A percentile compares a stretch with the other conserved stretches of the same genome.
phyloP scores from a whole-genome alignment of 192 early-diverging fungal species.

The Cetraspora pellucida region DNA sequence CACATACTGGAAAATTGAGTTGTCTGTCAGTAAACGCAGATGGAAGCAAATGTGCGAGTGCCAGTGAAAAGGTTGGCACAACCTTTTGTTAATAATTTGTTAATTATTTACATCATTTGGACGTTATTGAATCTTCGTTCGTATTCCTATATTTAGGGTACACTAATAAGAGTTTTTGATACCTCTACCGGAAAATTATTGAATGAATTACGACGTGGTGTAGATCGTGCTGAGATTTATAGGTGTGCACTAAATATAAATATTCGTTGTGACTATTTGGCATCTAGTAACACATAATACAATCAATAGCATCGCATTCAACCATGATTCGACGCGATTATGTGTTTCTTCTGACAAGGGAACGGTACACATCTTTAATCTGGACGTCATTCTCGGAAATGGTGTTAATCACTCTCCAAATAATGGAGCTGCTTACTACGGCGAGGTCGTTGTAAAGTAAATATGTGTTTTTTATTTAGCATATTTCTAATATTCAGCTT shows the following conservation, averaged over 20 bases:
- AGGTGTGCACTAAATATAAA: neutral
- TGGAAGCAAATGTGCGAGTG: constrained; percentile 80
- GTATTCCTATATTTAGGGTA: constrained; percentile 53
- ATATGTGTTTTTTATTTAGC: neutral
- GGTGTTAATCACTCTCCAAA: constrained; percentile 43
- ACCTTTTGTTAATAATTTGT: neutral
- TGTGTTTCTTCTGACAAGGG: constrained; percentile 90
- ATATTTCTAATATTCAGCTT: neutral
- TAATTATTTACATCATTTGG: too few species aligned
- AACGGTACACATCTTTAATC: constrained; percentile 91
- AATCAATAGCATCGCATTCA: constrained; percentile 74
- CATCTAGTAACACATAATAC: neutral
- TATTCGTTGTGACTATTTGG: neutral
- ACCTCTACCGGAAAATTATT: constrained; percentile 69
- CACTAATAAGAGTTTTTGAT: constrained; percentile 88
- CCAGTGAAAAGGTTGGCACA: constrained; percentile 66
- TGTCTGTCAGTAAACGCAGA: constrained; percentile 76
- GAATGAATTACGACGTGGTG: constrained; percentile 85
- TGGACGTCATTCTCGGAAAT: constrained; percentile 58
- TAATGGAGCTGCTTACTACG: constrained; percentile 53
- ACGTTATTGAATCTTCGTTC: too few species aligned
- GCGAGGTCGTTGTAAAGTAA: constrained; percentile 46
- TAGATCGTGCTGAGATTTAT: constrained; percentile 87
- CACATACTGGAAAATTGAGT: constrained; percentile 77
- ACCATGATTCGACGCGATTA: constrained; percentile 71